Base-by-base conservation (phyloP, 2,329 filamentous ascomycete species). In the Trichophyton mentagrophytes region DNA sequence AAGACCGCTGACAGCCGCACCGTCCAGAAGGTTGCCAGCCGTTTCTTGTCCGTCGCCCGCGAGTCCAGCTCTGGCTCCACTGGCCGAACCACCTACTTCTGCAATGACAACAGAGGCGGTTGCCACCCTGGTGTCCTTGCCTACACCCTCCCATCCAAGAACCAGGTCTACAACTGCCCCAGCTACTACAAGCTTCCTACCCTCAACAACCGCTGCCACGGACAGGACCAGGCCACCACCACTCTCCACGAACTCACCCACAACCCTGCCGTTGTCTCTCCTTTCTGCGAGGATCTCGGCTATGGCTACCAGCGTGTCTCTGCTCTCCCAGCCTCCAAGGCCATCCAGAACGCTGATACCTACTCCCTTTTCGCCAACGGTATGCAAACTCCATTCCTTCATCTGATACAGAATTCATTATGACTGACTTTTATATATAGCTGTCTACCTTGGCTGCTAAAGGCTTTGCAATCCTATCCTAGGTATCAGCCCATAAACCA, bases 201-300 rank as follows among this genome's bases (percentile, higher is more conserved):
- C 1, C 62, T 82, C 33, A 73, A 78, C 4, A 66, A 65, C 13
- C 72, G 69, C 1, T 88, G 85, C 74, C 83, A 87, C 68, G 78
- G 67, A 2, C 85, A 87, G 72, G 85, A 87, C 67, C 82, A 85
- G 73, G 82, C 81, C 1, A 85, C 80, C 11, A 87, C 85, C 15
- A 79, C 79, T 33, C 71, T 88, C 11, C 85, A 88, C 68, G 85
- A 88, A 76, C 76, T 79, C 64, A 86, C 85, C 7, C 85, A 88
- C 68, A 77, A 79, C 20, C 72, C 79, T 68, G 77, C 73, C 72
- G 76, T 80, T 8, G 78, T 73, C 63, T 70, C 66, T 64, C 82
- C 81, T 61, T 82, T 83, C 6, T 86, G 84, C 1, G 70, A 78
- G 1, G 85, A 88, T 68, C 74, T 80, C 58, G 80, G 76, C 33